Percentiles rank a stretch among this genome's conserved stretches.
phyloP scores from a whole-genome alignment of 139 green algal genomes.

The Micromonas pusilla region DNA sequence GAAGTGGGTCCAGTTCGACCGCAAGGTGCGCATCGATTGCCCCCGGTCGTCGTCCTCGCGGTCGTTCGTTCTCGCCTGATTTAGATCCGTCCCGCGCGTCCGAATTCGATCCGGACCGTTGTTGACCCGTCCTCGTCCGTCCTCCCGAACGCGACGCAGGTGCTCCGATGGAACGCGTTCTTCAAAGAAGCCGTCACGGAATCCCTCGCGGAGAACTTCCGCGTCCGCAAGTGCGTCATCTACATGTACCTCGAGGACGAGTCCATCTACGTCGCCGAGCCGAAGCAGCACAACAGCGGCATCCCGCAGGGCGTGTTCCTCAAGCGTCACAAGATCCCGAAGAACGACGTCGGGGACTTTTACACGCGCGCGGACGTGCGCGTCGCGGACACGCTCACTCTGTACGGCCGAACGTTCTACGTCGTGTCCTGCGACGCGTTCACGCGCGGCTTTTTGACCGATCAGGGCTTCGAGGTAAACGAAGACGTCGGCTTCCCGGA shows the following conservation, averaged over 20 bases:
- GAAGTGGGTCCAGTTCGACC: slow-evolving; percentile 71
- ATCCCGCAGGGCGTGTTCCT: slow-evolving; percentile 80
- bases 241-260: slow-evolving; percentile 87
- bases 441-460: slow-evolving; percentile 53
- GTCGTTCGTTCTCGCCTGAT: neutral
- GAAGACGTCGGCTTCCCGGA: neutral
- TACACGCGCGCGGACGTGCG: neutral
- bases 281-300: slow-evolving; percentile 75
- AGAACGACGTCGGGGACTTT: slow-evolving; percentile 46
- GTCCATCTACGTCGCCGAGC: slow-evolving; percentile 76
- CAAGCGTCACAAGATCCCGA: slow-evolving; percentile 65
- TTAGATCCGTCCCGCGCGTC: too few species aligned
- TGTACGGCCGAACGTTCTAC: slow-evolving; percentile 70
- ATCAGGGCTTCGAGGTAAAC: neutral
- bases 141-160: too few species aligned
- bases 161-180: slow-evolving; percentile 85
- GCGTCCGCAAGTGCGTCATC: slow-evolving; percentile 70
- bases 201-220: slow-evolving; percentile 43
- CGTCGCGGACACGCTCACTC: slow-evolving; percentile 57
- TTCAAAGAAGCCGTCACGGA: slow-evolving; percentile 79
- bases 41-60: neutral
- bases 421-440: slow-evolving; percentile 73
- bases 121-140: neutral
- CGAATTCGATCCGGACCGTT: neutral
- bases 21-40: slow-evolving; percentile 41